Base-by-base conservation (phyloP, 2,329 filamentous ascomycete genomes). In the Colletotrichum sp. region DNA sequence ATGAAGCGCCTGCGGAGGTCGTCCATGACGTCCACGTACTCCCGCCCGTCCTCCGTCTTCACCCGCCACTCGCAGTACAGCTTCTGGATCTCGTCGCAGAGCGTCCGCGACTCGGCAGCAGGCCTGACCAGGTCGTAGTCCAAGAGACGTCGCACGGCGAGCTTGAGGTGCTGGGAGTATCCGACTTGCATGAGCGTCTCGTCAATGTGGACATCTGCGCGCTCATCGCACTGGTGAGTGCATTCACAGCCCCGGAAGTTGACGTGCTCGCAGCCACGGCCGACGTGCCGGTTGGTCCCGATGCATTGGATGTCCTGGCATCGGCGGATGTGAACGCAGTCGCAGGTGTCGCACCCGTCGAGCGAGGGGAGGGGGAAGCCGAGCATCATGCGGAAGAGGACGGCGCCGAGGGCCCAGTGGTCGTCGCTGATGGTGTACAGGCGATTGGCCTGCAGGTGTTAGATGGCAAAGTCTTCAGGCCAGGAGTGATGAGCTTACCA, bases 321-420 rank as follows among this genome's bases (percentile, higher is more conserved):
- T 49, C 68, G 67, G 28, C 74, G 75, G 36, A 81, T 62, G 64
- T 84, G 82, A 30, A 81, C 75, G 72, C 83, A 84, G 3, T 78
- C 80, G 36, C 59, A 78, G 18, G 12, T n/a, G 16, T 55, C 7
- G 75, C 85, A 87, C 18, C 80, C 79, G 28, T 82, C 79, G 5
- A 82, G 78, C 57, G 78, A 75, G 75, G 84, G 76, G 70, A 84
- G 76, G 26, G 60, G 18, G 6, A 63, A 49, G 8, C 83, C 82
- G 10, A 79, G 81, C 86, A 88, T 88, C 87, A 88, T 88, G 66
- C 80, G 82, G 77, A 85, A 86, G 62, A 88, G 75, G 32, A 86
- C 78, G 18, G 75, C 79, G 39, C 85, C 87, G 34, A 88, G 81
- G 30, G 82, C 81, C 78, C 80, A 84, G 39, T 87, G 78, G 68